Conservation (phyloP, 441 rosid species). For the Euphorbia celastroides region DNA sequence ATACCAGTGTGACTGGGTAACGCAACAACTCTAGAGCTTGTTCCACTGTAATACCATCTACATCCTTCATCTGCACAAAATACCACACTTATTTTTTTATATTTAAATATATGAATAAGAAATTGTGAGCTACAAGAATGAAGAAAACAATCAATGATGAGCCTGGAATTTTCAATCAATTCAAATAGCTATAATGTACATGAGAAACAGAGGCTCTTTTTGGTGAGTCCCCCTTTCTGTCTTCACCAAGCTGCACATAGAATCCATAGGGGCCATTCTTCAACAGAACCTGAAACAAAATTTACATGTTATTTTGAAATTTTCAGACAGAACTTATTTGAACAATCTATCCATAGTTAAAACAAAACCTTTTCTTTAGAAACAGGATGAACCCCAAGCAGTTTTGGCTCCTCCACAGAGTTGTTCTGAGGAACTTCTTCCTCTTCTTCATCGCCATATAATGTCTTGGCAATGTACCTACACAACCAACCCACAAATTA, state of each 20-base stretch:
- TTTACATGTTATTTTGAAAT: neutral
- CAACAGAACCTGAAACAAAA: slow-evolving; percentile 57
- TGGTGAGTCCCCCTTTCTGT: slow-evolving; percentile 64
- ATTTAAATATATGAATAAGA: no score
- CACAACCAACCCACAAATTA: slow-evolving; percentile 22
- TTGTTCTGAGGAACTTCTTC: slow-evolving; percentile 44
- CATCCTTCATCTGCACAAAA: slow-evolving; percentile 55
- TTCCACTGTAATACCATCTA: slow-evolving; percentile 54
- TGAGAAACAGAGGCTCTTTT: slow-evolving; percentile 79
- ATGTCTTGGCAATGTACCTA: slow-evolving; percentile 83
- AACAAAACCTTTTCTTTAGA: slow-evolving; percentile 82
- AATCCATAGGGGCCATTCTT: slow-evolving; percentile 93
- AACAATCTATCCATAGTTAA: slow-evolving; percentile 1
- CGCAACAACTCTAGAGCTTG: slow-evolving; percentile 73
- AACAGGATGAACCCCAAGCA: slow-evolving; percentile 78
- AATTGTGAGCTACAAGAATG: no score
- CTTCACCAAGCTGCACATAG: slow-evolving; percentile 95
- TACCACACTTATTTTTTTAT: no score
- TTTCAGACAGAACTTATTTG: neutral
- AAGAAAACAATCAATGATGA: no score
- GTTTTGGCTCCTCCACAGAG: slow-evolving; percentile 64
- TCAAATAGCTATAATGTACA: slow-evolving; percentile 31
- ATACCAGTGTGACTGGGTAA: slow-evolving; percentile 80
- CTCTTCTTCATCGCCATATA: slow-evolving; percentile 70
- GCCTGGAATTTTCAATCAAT: no score